Percentiles rank a stretch among this genome's conserved stretches.
Evolutionary conservation across 495 filamentous ascomycete genomes (phyloP).

Genomic region (Apodospora peruviana): DNA sequence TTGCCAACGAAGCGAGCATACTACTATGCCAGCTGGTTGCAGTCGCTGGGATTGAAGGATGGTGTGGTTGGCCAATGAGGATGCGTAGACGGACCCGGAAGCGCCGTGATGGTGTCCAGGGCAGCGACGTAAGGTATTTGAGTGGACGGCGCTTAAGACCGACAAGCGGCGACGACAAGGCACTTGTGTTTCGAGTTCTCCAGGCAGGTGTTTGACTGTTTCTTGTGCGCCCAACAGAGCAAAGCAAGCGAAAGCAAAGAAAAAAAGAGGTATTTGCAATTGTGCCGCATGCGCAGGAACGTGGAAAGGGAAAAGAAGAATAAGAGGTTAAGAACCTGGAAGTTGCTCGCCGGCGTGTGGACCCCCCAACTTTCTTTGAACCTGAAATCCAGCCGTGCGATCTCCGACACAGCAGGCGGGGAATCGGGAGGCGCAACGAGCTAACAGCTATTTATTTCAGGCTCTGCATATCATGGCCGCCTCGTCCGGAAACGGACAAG

Average conservation of each 20-base stretch:
- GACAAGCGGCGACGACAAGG: slow-evolving; percentile 17
- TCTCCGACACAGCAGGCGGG: not conserved
- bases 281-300: not conserved
- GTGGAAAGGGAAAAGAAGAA: not conserved
- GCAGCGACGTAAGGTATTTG: slow-evolving; percentile 7
- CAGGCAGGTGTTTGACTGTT: slow-evolving; percentile 6
- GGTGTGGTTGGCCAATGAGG: slow-evolving; percentile 23
- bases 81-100: slow-evolving; percentile 15
- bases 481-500: not conserved
- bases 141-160: slow-evolving; percentile 31
- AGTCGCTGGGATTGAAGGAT: slow-evolving; percentile 17
- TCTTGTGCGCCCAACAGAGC: not conserved
- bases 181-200: slow-evolving; percentile 17
- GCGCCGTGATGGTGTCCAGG: slow-evolving; percentile 27
- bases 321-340: not conserved
- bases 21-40: not conserved
- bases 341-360: not conserved
- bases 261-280: not conserved
- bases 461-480: not conserved
- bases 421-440: not conserved
- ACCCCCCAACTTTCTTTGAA: too few relatives aligned
- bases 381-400: not conserved
- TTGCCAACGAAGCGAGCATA: not conserved
- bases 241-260: not conserved
- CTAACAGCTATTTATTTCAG: not conserved